phyloP scores from a whole-genome alignment of 371 early-diverging fungal genomes.

The Blakeslea trispora region DNA sequence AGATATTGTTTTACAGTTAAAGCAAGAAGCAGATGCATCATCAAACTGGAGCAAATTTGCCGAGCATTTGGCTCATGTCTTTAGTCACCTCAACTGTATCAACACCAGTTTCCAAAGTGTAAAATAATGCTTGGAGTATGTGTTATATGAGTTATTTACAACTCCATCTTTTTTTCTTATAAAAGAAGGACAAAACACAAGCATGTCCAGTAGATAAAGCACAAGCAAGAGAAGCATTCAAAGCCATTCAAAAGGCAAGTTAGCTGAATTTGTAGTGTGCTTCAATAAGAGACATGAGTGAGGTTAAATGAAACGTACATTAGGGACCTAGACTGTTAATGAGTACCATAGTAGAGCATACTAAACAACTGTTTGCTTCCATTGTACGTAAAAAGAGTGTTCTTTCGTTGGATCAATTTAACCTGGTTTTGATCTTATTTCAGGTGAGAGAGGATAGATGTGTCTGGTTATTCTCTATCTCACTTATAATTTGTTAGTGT shows the following conservation, averaged over 20 bases:
- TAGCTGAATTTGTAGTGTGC: no score
- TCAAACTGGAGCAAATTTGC: conserved; percentile 15
- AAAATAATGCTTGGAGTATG: neutral
- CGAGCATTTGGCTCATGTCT: conserved; percentile 11
- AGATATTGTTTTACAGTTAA: no score
- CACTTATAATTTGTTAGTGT: conserved; percentile 15
- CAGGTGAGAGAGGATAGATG: no score
- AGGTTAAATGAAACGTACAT: neutral
- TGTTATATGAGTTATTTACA: no score
- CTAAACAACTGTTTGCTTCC: conserved; percentile 7
- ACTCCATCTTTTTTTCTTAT: neutral
- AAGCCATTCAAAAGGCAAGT: conserved; percentile 7
- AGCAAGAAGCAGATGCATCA: conserved; percentile 3
- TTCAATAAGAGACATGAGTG: no score
- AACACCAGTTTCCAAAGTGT: conserved; percentile 23
- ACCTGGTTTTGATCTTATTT: conserved; percentile 37
- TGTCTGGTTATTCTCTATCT: neutral
- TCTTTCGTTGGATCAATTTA: conserved; percentile 11
- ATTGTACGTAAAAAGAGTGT: conserved; percentile 19
- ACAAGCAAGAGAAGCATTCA: conserved; percentile 20
- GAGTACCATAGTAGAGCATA: conserved; percentile 2
- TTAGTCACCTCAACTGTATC: conserved; percentile 11
- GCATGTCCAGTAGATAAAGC: conserved; percentile 19
- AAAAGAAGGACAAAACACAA: conserved; percentile 4
- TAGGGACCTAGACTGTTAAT: conserved; percentile 17